phyloP scores from a whole-genome alignment of 2,329 filamentous ascomycete species.

The Epichloe coenophiala region DNA sequence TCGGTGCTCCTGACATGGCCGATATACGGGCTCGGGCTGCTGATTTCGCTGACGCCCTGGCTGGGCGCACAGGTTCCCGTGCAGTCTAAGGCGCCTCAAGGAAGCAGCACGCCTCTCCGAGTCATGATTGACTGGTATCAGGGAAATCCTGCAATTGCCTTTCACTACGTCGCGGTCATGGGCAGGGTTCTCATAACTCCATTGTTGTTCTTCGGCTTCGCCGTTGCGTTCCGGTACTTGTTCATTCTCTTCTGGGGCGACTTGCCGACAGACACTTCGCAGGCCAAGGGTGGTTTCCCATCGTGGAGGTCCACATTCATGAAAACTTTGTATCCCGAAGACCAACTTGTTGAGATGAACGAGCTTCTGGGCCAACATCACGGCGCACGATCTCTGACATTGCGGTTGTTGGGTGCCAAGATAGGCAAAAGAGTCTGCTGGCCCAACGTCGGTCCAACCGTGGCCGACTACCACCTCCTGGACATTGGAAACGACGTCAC shows the following conservation, averaged over 20 bases:
- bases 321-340: slow-evolving; percentile 28
- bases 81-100: slow-evolving; percentile 22
- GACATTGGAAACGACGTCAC: slow-evolving; percentile 44
- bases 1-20: slow-evolving; percentile 28
- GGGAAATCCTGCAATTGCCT: slow-evolving; percentile 28
- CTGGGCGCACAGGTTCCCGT: slow-evolving; percentile 29
- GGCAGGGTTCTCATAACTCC: slow-evolving; percentile 27
- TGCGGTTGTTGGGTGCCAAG: slow-evolving; percentile 35
- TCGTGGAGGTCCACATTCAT: slow-evolving; percentile 32
- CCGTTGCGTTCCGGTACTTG: slow-evolving; percentile 25
- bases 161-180: slow-evolving; percentile 33
- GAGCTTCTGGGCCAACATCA: slow-evolving; percentile 40
- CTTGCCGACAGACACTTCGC: slow-evolving; percentile 18
- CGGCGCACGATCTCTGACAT: slow-evolving; percentile 35
- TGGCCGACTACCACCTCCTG: slow-evolving; percentile 40
- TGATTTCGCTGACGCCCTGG: slow-evolving; percentile 32
- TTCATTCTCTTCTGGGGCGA: slow-evolving; percentile 27
- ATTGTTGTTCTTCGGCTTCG: slow-evolving; percentile 28
- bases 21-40: slow-evolving; percentile 23
- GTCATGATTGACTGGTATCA: slow-evolving; percentile 37
- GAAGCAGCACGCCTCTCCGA: slow-evolving; percentile 22
- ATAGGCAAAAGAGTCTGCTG: slow-evolving; percentile 41
- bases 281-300: slow-evolving; percentile 20
- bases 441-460: slow-evolving; percentile 40
- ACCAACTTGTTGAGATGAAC: slow-evolving; percentile 31